Evolutionary conservation across 2,329 filamentous ascomycete genomes (phyloP).

Genomic region (Coniochaeta ligniaria): DNA sequence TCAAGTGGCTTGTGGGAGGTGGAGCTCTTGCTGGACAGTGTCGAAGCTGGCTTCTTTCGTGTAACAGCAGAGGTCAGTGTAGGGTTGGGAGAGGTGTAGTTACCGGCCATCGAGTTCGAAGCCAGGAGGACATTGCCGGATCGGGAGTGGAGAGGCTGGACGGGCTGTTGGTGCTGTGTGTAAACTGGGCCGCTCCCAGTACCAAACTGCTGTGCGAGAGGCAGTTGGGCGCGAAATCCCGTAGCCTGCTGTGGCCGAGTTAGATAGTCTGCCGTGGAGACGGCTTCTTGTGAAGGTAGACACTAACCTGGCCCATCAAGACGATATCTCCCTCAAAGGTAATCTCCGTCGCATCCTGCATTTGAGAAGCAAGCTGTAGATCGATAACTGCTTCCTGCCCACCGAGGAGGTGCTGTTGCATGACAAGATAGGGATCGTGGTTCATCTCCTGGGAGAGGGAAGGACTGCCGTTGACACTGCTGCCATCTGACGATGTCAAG

Average conservation of each 20-base stretch:
- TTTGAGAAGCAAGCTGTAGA: not conserved
- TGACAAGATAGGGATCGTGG: not conserved
- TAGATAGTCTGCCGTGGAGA: not conserved
- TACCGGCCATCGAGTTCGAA: not conserved
- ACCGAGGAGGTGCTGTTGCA: not conserved
- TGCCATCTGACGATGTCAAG: not conserved
- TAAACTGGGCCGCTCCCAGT: not conserved
- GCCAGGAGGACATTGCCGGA: not conserved
- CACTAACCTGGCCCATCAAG: not conserved
- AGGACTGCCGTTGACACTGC: not conserved
- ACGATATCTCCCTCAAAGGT: not conserved
- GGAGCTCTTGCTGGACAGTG: not conserved
- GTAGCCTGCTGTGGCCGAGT: not conserved
- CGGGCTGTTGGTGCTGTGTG: not conserved
- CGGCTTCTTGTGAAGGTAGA: not conserved
- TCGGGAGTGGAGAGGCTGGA: not conserved
- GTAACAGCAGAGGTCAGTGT: not conserved
- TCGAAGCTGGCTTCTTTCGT: not conserved
- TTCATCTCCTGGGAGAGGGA: not conserved
- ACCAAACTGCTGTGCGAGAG: not conserved
- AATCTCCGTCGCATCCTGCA: not conserved
- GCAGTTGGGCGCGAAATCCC: not conserved
- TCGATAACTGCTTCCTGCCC: not conserved
- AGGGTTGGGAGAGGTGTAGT: not conserved
- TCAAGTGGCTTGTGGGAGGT: not conserved